These are phyloP conservation scores for Colletotrichum kahawae DNA, from an alignment of 2,329 filamentous ascomycete species.

Conservation along the genomic window DNA sequence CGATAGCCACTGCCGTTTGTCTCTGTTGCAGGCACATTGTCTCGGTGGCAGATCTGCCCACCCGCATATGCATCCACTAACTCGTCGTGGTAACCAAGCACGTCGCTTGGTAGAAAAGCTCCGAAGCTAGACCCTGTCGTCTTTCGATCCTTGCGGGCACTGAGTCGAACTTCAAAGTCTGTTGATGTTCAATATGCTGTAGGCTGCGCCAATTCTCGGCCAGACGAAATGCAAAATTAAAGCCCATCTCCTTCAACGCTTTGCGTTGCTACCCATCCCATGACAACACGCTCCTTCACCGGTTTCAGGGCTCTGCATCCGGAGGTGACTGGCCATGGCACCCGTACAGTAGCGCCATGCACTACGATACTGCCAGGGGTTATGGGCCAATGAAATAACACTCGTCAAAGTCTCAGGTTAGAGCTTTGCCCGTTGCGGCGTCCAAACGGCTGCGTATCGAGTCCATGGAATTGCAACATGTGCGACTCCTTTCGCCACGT, in stretches of 20 bases:
- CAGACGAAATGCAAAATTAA: background rate
- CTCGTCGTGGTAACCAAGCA: background rate
- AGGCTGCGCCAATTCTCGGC: background rate
- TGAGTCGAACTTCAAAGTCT: background rate
- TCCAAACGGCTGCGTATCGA: background rate
- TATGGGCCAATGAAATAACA: background rate
- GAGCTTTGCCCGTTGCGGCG: background rate
- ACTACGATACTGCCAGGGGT: background rate
- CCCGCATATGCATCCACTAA: background rate
- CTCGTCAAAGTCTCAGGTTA: background rate
- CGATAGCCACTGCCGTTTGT: background rate
- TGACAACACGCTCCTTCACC: slow-evolving; percentile 1
- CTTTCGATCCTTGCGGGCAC: background rate
- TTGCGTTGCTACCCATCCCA: background rate
- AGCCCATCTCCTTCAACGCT: background rate
- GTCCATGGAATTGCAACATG: background rate
- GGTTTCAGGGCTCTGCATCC: slow-evolving; percentile 22
- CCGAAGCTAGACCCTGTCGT: background rate
- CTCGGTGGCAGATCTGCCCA: background rate
- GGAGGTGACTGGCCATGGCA: slow-evolving; percentile 10
- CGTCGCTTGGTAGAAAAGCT: background rate
- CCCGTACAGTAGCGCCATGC: slow-evolving; percentile 14
- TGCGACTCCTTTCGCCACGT: background rate
- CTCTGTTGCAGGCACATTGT: background rate
- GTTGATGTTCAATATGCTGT: background rate